Evolutionary conservation across 106 monocot species (phyloP).

Genomic region (Acanthochlamys bracteata): DNA sequence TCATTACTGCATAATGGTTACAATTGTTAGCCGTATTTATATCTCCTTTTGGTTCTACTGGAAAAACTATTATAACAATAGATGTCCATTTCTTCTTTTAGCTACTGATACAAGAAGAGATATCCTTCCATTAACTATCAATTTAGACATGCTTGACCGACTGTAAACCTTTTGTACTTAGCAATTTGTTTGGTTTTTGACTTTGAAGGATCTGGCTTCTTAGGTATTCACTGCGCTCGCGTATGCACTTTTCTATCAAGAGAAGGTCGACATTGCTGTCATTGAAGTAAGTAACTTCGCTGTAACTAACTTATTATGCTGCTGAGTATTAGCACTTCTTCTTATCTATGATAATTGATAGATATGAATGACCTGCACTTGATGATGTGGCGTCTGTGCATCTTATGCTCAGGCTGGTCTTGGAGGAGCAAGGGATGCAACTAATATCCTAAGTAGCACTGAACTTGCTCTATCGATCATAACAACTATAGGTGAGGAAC

Average conservation of each 20-base stretch:
- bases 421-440: constrained; percentile 81
- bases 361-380: background rate
- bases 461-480: constrained; percentile 60
- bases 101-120: too few relatives aligned
- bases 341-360: background rate
- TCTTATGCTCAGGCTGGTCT: constrained; percentile 65
- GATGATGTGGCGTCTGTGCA: background rate
- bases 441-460: constrained; percentile 63
- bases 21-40: background rate
- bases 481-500: constrained; percentile 91
- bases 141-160: background rate
- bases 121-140: background rate
- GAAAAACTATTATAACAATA: too few relatives aligned
- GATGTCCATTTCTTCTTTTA: too few relatives aligned
- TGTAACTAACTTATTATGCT: background rate
- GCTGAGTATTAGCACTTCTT: too few relatives aligned
- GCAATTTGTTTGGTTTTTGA: background rate
- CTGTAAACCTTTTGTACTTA: background rate
- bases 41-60: background rate
- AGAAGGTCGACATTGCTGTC: constrained; percentile 78
- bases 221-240: constrained; percentile 92
- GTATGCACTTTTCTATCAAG: constrained; percentile 63
- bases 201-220: background rate
- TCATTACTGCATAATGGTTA: background rate
- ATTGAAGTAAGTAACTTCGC: constrained; percentile 55